Evolutionary conservation across 2,329 filamentous ascomycete genomes (phyloP).

Genomic region (Myriosclerotinia curreyana): DNA sequence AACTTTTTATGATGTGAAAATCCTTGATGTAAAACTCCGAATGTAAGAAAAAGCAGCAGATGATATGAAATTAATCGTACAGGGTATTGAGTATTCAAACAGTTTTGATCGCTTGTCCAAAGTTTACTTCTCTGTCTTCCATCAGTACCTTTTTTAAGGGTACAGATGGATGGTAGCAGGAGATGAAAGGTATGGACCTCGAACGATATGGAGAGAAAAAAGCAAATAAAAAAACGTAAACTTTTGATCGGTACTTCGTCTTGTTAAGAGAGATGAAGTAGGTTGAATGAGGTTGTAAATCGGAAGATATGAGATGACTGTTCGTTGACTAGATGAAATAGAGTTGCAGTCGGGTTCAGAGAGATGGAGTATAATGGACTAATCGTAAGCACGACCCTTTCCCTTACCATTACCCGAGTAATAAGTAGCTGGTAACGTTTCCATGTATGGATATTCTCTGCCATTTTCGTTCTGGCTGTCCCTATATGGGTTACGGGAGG

Average conservation of each 20-base stretch:
- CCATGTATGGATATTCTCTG: no score
- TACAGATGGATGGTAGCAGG: not conserved
- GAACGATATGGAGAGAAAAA: not conserved
- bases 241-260: not conserved
- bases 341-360: not conserved
- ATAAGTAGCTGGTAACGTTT: not conserved
- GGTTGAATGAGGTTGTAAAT: not conserved
- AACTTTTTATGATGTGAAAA: not conserved
- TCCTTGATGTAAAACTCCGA: no score
- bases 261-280: not conserved
- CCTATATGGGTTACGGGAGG: conserved; percentile 1
- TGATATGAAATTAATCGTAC: conserved; percentile 1
- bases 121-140: not conserved
- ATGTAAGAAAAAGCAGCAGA: not conserved
- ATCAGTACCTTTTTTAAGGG: not conserved
- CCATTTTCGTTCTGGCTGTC: not conserved
- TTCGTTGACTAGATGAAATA: not conserved
- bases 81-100: conserved; percentile 15
- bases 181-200: not conserved
- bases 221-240: not conserved
- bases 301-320: not conserved
- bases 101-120: not conserved
- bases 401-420: not conserved
- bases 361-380: not conserved
- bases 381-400: not conserved